phyloP scores from a whole-genome alignment of 1,284 basidiomycete genomes.

The Tetrapyrgos nigripes region DNA sequence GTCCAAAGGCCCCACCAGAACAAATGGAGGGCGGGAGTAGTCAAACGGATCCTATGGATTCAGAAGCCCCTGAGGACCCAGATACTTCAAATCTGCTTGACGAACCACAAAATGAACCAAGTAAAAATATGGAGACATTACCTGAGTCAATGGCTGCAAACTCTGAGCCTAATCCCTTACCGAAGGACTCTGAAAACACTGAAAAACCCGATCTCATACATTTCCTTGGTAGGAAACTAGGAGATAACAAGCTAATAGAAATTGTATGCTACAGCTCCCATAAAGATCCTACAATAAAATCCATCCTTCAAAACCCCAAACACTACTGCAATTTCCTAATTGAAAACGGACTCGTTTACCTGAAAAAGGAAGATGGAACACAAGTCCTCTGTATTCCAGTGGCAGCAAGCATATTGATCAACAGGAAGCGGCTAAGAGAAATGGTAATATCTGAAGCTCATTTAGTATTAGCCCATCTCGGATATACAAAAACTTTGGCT shows the following conservation, averaged over 20 bases:
- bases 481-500: constrained; percentile 28
- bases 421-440: constrained; percentile 24
- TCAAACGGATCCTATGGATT: not conserved
- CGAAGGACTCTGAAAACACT: too few species aligned
- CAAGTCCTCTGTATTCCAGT: constrained; percentile 22
- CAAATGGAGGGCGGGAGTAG: constrained; percentile 19
- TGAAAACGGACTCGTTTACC: constrained; percentile 20
- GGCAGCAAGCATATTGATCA: constrained; percentile 12
- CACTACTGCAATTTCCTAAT: constrained; percentile 22
- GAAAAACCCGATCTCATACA: not conserved
- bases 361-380: constrained; percentile 13
- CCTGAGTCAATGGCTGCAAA: not conserved
- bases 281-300: constrained; percentile 17
- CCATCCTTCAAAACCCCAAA: constrained; percentile 16
- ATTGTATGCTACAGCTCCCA: constrained; percentile 10
- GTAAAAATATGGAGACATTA: not conserved
- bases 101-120: not conserved
- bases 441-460: constrained; percentile 35
- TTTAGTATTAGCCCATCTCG: constrained; percentile 35
- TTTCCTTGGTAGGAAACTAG: not conserved
- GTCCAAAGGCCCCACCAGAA: not conserved
- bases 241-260: not conserved
- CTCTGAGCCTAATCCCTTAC: too few species aligned
- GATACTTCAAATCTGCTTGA: too few species aligned
- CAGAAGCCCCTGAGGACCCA: too few species aligned